Evolutionary conservation across 1,284 basidiomycete species (phyloP).

Genomic region (Tausonia pullulans): DNA sequence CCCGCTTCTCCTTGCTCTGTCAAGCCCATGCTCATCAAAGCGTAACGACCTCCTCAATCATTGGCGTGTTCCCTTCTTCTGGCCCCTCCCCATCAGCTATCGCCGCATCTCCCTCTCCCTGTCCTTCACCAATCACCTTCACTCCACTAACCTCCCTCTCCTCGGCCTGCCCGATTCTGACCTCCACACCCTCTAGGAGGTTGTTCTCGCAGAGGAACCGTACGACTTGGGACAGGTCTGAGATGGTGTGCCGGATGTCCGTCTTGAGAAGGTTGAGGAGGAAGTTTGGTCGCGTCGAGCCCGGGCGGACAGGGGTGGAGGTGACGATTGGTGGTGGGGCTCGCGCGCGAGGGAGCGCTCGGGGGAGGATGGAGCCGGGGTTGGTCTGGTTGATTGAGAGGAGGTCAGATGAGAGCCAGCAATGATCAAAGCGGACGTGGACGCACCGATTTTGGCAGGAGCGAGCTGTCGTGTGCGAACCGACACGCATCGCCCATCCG

Average conservation of each 20-base stretch:
- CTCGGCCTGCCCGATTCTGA: slow-evolving; percentile 20
- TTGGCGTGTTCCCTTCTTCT: not conserved
- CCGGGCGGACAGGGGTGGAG: slow-evolving; percentile 26
- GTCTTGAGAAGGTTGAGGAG: slow-evolving; percentile 50
- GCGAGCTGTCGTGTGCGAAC: slow-evolving; percentile 4
- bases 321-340: slow-evolving; percentile 65
- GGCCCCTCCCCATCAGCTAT: not conserved
- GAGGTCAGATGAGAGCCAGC: no score
- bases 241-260: slow-evolving; percentile 81
- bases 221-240: slow-evolving; percentile 86
- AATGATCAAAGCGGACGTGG: not conserved
- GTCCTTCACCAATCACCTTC: not conserved
- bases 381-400: no score
- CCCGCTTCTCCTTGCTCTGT: not conserved
- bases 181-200: slow-evolving; percentile 72
- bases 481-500: slow-evolving; percentile 7
- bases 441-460: not conserved
- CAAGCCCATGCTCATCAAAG: not conserved
- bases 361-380: not conserved
- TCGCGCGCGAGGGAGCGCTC: slow-evolving; percentile 21
- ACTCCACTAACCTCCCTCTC: not conserved
- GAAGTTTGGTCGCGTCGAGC: not conserved
- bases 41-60: not conserved
- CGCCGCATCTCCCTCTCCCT: not conserved
- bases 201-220: slow-evolving; percentile 86